A percentile compares a stretch with the other conserved stretches of the same genome.
These are phyloP conservation scores for Phytopythium delawarense DNA, from an alignment of 352 stramenopile genomes.

Conservation along the genomic window DNA sequence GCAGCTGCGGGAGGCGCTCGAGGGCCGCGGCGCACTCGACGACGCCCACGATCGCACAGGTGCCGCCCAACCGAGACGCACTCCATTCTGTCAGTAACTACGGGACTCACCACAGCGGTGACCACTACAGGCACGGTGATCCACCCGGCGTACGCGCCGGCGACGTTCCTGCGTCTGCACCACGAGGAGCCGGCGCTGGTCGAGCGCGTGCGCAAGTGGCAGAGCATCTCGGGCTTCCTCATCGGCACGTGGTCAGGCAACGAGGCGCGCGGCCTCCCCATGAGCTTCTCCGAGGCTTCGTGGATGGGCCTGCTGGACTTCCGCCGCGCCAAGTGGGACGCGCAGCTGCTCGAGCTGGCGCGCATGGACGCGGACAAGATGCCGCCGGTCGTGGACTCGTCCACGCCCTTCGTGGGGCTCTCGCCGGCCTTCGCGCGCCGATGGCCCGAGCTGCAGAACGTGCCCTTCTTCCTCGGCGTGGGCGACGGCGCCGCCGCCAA, in stretches of 20 bases:
- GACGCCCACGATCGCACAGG: conserved; percentile 72
- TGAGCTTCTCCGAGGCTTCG: conserved; percentile 93
- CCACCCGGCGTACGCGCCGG: conserved; percentile 88
- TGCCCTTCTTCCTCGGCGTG: conserved; percentile 88
- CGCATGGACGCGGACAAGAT: conserved; percentile 68
- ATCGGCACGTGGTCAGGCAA: conserved; percentile 82
- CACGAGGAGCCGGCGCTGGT: conserved; percentile 37
- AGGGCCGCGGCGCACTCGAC: conserved; percentile 28
- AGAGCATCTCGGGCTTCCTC: conserved; percentile 88
- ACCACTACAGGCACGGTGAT: conserved; percentile 51
- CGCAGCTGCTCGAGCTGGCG: conserved; percentile 70
- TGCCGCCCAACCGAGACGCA: neutral
- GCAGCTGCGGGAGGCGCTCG: conserved; percentile 41
- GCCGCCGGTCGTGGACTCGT: conserved; percentile 66
- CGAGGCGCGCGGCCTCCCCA: conserved; percentile 41
- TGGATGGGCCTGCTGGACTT: conserved; percentile 95
- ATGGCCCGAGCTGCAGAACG: conserved; percentile 67
- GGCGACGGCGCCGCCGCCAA: conserved; percentile 93
- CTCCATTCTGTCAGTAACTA: too few species aligned
- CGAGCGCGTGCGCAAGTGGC: conserved; percentile 72
- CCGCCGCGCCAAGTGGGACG: conserved; percentile 78
- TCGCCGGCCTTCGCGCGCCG: conserved; percentile 45
- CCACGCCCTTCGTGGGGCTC: conserved; percentile 51
- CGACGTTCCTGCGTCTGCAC: conserved; percentile 86
- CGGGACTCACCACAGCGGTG: neutral